phyloP scores from a whole-genome alignment of 1,284 basidiomycete genomes.

The Boletus austroedulis region DNA sequence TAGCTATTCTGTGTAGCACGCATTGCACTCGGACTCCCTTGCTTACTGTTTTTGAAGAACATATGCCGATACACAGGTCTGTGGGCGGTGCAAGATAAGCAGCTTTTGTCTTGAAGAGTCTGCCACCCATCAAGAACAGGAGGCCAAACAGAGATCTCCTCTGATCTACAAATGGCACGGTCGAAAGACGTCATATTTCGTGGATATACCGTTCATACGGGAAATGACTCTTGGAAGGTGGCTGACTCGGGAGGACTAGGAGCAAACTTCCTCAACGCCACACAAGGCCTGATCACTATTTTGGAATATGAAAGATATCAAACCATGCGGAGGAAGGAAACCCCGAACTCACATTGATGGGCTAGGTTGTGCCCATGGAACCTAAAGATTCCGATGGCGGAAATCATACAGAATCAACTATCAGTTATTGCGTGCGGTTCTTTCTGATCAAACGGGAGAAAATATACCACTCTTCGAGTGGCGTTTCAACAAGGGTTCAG shows the following conservation, averaged over 20 bases:
- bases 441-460: constrained; percentile 1
- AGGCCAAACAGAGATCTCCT: background rate
- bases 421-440: background rate
- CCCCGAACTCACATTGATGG: constrained; percentile 8
- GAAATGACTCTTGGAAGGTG: background rate
- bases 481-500: background rate
- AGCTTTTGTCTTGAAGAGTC: background rate
- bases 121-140: constrained; percentile 1
- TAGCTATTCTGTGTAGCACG: background rate
- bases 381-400: constrained; percentile 1
- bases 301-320: constrained; percentile 1
- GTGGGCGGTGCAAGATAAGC: constrained; percentile 4
- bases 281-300: background rate
- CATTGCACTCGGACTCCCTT: background rate
- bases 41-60: background rate
- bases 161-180: background rate
- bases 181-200: background rate
- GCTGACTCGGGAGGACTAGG: background rate
- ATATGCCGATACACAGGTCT: constrained; percentile 1
- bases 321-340: background rate
- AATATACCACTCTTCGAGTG: constrained; percentile 5
- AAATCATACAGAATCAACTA: background rate
- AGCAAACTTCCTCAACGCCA: background rate
- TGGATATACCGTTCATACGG: background rate
- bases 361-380: constrained; percentile 15